These are phyloP conservation scores for Fraxinus anomala DNA, from an alignment of 257 asterid species.

Conservation along the genomic window DNA sequence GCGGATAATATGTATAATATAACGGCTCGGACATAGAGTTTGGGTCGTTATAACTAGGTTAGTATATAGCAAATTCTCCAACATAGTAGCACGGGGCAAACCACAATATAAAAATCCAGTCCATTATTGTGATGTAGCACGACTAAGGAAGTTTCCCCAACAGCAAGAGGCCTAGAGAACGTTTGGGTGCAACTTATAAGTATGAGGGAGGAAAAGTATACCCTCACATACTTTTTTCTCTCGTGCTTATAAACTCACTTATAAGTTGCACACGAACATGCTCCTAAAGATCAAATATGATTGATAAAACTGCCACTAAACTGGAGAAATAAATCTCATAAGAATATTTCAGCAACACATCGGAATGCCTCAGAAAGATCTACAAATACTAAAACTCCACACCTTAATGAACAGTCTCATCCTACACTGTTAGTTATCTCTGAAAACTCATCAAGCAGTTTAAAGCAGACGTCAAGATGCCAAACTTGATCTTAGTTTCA, in stretches of 20 bases:
- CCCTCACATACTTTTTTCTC: neutral
- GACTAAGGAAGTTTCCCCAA: too few species aligned
- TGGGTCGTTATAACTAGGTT: neutral
- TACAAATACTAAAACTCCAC: neutral
- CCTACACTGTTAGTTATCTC: neutral
- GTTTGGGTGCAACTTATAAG: too few species aligned
- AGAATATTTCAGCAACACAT: neutral
- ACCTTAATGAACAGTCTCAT: neutral
- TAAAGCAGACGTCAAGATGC: conserved; percentile 7
- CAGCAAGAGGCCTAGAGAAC: too few species aligned
- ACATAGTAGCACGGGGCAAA: neutral
- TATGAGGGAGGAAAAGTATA: too few species aligned
- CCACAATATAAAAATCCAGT: neutral
- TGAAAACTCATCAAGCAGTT: neutral
- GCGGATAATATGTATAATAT: too few species aligned
- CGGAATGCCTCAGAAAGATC: neutral
- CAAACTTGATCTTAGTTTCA: neutral
- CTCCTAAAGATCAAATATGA: neutral
- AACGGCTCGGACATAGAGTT: too few species aligned
- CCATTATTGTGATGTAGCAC: neutral
- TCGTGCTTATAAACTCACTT: neutral
- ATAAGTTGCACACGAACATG: neutral
- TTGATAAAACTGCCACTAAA: neutral
- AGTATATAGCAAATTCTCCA: neutral
- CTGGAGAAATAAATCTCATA: neutral